phyloP scores from a whole-genome alignment of 805 yeast genomes.

The Lipomyces oligophaga region DNA sequence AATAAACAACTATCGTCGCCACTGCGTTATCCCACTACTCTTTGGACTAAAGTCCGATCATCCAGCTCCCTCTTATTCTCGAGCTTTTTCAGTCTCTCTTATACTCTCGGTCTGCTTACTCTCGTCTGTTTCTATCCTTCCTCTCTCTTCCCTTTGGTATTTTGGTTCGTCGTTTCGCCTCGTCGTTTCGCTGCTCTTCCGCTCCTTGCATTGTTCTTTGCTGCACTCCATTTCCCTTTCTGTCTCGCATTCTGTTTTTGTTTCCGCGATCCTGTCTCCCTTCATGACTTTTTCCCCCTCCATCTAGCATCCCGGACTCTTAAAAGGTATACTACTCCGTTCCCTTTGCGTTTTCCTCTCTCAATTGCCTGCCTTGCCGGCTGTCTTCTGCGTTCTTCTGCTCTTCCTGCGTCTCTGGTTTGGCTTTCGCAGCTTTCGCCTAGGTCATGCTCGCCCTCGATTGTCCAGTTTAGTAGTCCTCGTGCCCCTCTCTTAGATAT shows the following conservation, averaged over 20 bases:
- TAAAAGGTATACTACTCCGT: too few species aligned
- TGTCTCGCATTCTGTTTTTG: slow-evolving; percentile 1
- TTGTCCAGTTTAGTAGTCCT: not conserved
- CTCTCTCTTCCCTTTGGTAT: slow-evolving; percentile 2
- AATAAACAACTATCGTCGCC: too few species aligned
- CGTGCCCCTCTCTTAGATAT: too few species aligned
- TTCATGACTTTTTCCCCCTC: slow-evolving; percentile 1
- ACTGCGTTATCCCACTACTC: too few species aligned
- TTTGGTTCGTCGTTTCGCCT: not conserved
- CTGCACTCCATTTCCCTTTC: too few species aligned
- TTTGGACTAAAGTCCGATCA: too few species aligned
- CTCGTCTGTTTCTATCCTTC: not conserved
- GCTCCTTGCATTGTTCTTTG: too few species aligned
- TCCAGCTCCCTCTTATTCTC: too few species aligned
- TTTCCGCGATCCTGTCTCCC: slow-evolving; percentile 1
- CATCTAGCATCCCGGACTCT: not conserved
- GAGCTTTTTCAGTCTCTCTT: too few species aligned
- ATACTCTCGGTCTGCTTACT: too few species aligned
- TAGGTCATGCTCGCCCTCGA: not conserved
- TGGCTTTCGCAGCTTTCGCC: not conserved
- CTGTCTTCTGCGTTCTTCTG: not conserved
- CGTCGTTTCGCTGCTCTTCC: not conserved
- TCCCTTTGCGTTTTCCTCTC: not conserved
- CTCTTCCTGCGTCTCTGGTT: not conserved
- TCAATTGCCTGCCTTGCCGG: not conserved